Percentiles rank a stretch among this genome's conserved stretches.
These are phyloP conservation scores for Penicillium sp. DNA, from an alignment of 2,329 filamentous ascomycete species.

Conservation along the genomic window DNA sequence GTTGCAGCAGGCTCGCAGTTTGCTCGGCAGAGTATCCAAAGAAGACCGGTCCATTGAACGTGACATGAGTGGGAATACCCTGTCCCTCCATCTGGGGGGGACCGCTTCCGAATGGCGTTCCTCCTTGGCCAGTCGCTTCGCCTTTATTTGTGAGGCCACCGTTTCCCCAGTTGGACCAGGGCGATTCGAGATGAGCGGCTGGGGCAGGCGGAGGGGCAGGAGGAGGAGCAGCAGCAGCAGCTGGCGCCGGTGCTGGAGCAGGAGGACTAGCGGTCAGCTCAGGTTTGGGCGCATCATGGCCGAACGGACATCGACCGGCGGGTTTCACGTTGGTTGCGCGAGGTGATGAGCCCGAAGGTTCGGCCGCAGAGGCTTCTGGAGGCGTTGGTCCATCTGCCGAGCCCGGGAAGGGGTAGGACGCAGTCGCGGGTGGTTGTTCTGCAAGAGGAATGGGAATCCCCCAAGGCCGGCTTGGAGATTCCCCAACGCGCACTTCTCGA, in stretches of 20 bases:
- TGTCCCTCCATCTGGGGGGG: conserved; percentile 7
- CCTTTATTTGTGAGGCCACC: conserved; percentile 5
- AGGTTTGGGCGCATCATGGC: conserved; percentile 21
- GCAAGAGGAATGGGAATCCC: conserved; percentile 73
- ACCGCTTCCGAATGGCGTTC: conserved; percentile 6
- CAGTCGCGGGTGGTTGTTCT: conserved; percentile 19
- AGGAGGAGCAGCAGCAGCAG: neutral
- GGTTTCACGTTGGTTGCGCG: conserved; percentile 16
- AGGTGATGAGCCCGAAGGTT: conserved; percentile 7
- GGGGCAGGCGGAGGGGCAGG: neutral
- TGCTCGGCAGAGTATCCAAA: conserved; percentile 85
- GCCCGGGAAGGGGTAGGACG: conserved; percentile 23
- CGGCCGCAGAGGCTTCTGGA: conserved; percentile 14
- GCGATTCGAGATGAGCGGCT: conserved; percentile 1
- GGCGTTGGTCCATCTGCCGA: conserved; percentile 15
- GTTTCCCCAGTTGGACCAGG: conserved; percentile 12
- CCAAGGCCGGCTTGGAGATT: conserved; percentile 90
- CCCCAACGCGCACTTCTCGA: conserved; percentile 85
- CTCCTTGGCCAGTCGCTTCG: conserved; percentile 1
- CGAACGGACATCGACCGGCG: conserved; percentile 33
- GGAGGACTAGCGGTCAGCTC: neutral
- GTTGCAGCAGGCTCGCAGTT: conserved; percentile 67
- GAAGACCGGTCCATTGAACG: conserved; percentile 90
- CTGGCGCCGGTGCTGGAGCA: neutral
- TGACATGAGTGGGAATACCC: conserved; percentile 56